Evolutionary conservation across 2,329 filamentous ascomycete species (phyloP).

Genomic region (Trichoderma citrinoviride): DNA sequence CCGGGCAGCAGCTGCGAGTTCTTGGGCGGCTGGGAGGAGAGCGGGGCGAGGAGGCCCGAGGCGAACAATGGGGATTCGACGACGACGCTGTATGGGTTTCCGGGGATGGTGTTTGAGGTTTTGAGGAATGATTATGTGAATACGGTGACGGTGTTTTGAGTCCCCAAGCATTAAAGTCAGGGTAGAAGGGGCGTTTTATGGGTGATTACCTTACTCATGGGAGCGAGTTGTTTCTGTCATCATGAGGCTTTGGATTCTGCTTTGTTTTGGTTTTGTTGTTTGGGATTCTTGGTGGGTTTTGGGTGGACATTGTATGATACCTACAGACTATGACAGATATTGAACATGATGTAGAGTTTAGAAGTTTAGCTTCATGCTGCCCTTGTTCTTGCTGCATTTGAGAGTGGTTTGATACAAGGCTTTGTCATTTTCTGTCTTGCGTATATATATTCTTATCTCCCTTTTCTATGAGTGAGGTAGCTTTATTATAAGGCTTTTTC

Average conservation of each 20-base stretch:
- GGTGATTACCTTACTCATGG: not conserved
- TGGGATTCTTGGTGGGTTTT: not conserved
- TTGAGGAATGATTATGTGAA: conserved; percentile 88
- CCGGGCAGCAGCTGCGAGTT: conserved; percentile 87
- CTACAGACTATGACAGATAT: not conserved
- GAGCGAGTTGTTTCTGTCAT: not conserved
- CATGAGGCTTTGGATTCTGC: not conserved
- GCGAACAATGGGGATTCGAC: conserved; percentile 54
- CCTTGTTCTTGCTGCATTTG: too few species aligned
- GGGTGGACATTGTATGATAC: not conserved
- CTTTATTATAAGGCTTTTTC: too few species aligned
- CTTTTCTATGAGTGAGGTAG: too few species aligned
- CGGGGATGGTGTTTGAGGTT: conserved; percentile 92
- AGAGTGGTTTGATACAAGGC: too few species aligned
- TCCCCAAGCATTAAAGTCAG: too few species aligned
- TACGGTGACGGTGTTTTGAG: conserved; percentile 79
- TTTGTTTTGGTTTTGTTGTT: not conserved
- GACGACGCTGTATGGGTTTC: conserved; percentile 89
- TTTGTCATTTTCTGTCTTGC: too few species aligned
- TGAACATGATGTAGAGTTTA: too few species aligned
- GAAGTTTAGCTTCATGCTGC: too few species aligned
- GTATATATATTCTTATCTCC: too few species aligned
- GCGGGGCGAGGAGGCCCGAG: conserved; percentile 53
- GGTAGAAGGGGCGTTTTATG: not conserved
- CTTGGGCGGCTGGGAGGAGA: conserved; percentile 83